A percentile compares a stretch with the other conserved stretches of the same genome.
These are phyloP conservation scores for Primulina eburnea DNA, from an alignment of 257 asterid species.

Conservation along the genomic window DNA sequence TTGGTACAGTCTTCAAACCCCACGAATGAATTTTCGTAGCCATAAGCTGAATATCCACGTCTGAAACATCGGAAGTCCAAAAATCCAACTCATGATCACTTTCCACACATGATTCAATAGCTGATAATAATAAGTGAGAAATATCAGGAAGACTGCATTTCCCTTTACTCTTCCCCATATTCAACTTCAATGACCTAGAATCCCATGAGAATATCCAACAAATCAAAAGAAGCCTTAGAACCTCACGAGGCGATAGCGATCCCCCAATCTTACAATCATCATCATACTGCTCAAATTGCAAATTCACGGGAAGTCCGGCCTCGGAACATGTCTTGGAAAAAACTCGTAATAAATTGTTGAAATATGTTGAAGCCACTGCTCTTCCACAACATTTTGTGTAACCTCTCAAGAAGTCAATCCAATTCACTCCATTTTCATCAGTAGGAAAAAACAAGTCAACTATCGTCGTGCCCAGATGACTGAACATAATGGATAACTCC, in stretches of 20 bases:
- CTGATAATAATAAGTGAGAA: slow-evolving; percentile 66
- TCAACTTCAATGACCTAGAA: slow-evolving; percentile 40
- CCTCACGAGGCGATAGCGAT: slow-evolving; percentile 40
- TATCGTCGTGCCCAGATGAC: slow-evolving; percentile 60
- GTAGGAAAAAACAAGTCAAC: slow-evolving; percentile 65
- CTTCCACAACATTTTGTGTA: slow-evolving; percentile 72
- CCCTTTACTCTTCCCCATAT: slow-evolving; percentile 25
- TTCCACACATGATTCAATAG: slow-evolving; percentile 53
- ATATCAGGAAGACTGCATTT: slow-evolving; percentile 59
- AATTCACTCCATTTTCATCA: slow-evolving; percentile 44
- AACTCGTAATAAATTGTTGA: slow-evolving; percentile 52
- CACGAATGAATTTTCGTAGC: slow-evolving; percentile 59
- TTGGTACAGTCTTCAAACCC: slow-evolving; percentile 73
- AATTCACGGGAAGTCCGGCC: slow-evolving; percentile 59
- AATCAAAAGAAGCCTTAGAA: slow-evolving; percentile 53
- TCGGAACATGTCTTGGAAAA: slow-evolving; percentile 45
- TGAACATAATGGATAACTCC: slow-evolving; percentile 47
- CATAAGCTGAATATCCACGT: slow-evolving; percentile 58
- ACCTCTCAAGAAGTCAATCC: slow-evolving; percentile 83
- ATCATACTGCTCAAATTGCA: slow-evolving; percentile 58
- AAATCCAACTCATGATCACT: slow-evolving; percentile 40
- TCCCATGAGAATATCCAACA: slow-evolving; percentile 80
- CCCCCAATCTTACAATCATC: slow-evolving; percentile 69
- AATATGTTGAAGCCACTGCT: slow-evolving; percentile 53
- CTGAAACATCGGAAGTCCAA: slow-evolving; percentile 47